Evolutionary conservation across 169 alveolate genomes (phyloP).

Genomic region (Plasmodium ovale): DNA sequence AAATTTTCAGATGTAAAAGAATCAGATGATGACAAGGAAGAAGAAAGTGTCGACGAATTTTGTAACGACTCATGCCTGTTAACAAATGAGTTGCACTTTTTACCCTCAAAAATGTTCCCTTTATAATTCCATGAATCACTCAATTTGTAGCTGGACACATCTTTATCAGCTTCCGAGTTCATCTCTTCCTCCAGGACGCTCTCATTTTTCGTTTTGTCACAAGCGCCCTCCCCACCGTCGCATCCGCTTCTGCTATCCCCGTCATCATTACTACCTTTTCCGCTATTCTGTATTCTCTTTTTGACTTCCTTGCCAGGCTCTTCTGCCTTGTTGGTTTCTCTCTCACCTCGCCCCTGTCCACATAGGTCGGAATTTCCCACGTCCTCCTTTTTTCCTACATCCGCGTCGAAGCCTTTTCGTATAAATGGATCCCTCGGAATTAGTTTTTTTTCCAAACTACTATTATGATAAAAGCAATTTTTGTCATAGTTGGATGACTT

Average conservation of each 20-base stretch:
- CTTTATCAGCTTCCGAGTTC: not conserved
- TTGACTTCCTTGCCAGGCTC: no score
- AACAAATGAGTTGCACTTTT: not conserved
- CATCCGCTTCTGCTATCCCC: not conserved
- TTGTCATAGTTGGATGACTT: not conserved
- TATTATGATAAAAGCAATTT: not conserved
- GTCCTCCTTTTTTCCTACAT: no score
- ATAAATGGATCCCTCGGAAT: no score
- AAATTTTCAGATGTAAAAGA: constrained; percentile 3
- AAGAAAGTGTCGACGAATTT: constrained; percentile 5
- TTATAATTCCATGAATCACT: constrained; percentile 14
- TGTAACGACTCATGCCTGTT: constrained; percentile 1
- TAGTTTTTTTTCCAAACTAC: not conserved
- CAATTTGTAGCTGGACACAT: not conserved
- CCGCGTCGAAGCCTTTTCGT: no score
- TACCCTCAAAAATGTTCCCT: not conserved
- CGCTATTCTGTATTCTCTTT: no score
- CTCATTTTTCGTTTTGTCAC: not conserved
- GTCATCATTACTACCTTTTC: not conserved
- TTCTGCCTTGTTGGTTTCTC: no score
- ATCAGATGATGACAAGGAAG: constrained; percentile 13
- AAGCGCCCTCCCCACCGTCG: not conserved
- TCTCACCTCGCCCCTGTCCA: no score
- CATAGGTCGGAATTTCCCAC: no score
- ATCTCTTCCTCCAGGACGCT: not conserved